Conservation (phyloP, 495 filamentous ascomycete genomes). For the Chlorociboria aeruginascens region DNA sequence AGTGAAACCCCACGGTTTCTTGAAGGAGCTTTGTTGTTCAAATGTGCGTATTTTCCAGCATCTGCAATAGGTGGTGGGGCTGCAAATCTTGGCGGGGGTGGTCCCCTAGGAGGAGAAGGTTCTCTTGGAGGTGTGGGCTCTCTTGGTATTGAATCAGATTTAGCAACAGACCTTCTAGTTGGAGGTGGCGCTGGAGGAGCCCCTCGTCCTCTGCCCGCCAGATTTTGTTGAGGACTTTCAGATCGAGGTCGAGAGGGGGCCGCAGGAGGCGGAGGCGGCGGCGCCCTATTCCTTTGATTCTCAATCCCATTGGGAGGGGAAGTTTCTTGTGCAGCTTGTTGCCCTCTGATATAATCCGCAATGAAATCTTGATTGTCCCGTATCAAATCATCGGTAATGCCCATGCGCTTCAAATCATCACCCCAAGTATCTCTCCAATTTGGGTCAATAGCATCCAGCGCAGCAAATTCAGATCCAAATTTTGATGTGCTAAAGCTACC, state of each 20-base stretch:
- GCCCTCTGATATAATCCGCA: slow-evolving; percentile 75
- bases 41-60: slow-evolving; percentile 67
- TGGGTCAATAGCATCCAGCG: slow-evolving; percentile 73
- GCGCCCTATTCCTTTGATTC: slow-evolving; percentile 35
- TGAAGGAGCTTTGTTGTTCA: slow-evolving; percentile 35
- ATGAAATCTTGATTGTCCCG: slow-evolving; percentile 91
- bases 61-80: slow-evolving; percentile 79
- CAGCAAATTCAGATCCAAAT: slow-evolving; percentile 48
- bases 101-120: slow-evolving; percentile 36
- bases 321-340: slow-evolving; percentile 43
- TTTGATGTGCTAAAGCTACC: slow-evolving; percentile 29
- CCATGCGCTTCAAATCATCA: slow-evolving; percentile 68
- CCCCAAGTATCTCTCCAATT: slow-evolving; percentile 73
- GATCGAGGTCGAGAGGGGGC: slow-evolving; percentile 23
- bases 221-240: slow-evolving; percentile 17
- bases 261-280: slow-evolving; percentile 47
- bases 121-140: slow-evolving; percentile 48
- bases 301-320: slow-evolving; percentile 25
- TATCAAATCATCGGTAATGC: slow-evolving; percentile 86
- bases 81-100: slow-evolving; percentile 51
- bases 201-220: slow-evolving; percentile 30
- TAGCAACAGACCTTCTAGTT: slow-evolving; percentile 43
- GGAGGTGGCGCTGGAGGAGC: slow-evolving; percentile 80
- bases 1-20: slow-evolving; percentile 48
- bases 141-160: slow-evolving; percentile 26